These are phyloP conservation scores for Saccharum spontaneum DNA, from an alignment of 176 grass and related monocot species.

Conservation along the genomic window DNA sequence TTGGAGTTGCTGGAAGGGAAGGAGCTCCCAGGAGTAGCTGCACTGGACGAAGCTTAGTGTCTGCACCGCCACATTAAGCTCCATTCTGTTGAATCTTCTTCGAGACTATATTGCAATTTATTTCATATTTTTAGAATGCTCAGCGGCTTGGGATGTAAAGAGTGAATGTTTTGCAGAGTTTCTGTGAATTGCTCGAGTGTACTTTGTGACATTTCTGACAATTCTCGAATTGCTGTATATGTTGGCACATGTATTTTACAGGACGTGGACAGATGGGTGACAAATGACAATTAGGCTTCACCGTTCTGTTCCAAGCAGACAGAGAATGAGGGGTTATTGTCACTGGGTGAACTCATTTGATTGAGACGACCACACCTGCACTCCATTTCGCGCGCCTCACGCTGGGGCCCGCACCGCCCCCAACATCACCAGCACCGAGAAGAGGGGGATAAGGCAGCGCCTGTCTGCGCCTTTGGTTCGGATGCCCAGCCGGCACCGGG, in stretches of 20 bases:
- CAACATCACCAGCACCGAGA: no score
- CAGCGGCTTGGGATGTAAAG: not conserved
- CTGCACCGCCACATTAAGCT: not conserved
- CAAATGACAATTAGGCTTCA: no score
- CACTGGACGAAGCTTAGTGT: slow-evolving; percentile 42
- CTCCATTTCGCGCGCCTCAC: no score
- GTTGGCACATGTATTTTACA: no score
- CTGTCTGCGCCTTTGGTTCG: no score
- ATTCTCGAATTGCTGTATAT: not conserved
- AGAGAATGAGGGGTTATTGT: no score
- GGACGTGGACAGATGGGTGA: no score
- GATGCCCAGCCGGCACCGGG: no score
- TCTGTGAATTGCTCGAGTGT: not conserved
- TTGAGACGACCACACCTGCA: no score
- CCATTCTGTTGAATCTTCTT: not conserved
- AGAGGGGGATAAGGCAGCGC: no score
- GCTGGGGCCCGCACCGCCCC: no score
- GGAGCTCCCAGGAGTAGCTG: slow-evolving; percentile 48
- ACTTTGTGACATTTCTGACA: not conserved
- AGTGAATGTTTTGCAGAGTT: not conserved
- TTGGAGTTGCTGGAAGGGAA: slow-evolving; percentile 59
- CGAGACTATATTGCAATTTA: not conserved
- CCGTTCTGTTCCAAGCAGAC: no score
- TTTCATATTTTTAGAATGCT: not conserved
- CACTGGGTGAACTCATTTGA: not conserved